Evolutionary conservation across 805 yeast species (phyloP).

Genomic region (Starmerella bombicola): DNA sequence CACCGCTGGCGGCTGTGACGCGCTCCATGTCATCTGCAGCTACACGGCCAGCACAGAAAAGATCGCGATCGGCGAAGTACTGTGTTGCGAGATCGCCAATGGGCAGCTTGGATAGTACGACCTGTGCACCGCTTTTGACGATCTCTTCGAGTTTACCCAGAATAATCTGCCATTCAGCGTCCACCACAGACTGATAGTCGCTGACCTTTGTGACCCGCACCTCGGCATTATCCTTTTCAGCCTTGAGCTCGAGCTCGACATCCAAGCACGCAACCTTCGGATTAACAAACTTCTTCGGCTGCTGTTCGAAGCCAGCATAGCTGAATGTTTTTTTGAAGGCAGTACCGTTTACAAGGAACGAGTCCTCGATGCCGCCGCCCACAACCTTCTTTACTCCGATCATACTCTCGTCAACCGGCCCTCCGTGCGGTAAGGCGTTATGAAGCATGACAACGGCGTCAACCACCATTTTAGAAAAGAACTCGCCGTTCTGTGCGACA

Average conservation of each 20-base stretch:
- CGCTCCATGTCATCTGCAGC: slow-evolving; percentile 80
- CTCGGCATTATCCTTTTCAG: slow-evolving; percentile 97
- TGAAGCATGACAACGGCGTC: slow-evolving; percentile 87
- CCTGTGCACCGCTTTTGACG: slow-evolving; percentile 74
- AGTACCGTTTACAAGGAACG: slow-evolving; percentile 79
- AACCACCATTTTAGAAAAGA: slow-evolving; percentile 92
- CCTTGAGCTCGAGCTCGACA: slow-evolving; percentile 90
- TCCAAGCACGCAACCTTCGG: slow-evolving; percentile 79
- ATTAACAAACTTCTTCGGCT: slow-evolving; percentile 69
- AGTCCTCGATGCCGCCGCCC: slow-evolving; percentile 94
- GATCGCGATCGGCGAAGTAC: slow-evolving; percentile 88
- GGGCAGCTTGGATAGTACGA: slow-evolving; percentile 86
- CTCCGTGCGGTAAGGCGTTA: slow-evolving; percentile 32
- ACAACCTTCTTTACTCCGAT: slow-evolving; percentile 91
- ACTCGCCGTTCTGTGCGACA: slow-evolving; percentile 72
- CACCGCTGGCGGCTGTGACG: slow-evolving; percentile 89
- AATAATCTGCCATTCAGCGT: slow-evolving; percentile 98
- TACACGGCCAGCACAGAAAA: slow-evolving; percentile 96
- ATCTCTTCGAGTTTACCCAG: slow-evolving; percentile 74
- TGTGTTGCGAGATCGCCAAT: slow-evolving; percentile 99
- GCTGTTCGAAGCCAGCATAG: slow-evolving; percentile 98
- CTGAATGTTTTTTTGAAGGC: slow-evolving; percentile 96
- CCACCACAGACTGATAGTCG: slow-evolving; percentile 91
- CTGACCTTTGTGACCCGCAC: slow-evolving; percentile 87
- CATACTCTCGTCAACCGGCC: slow-evolving; percentile 73